phyloP scores from a whole-genome alignment of 1,284 basidiomycete genomes.

The Tylopilus sp. region DNA sequence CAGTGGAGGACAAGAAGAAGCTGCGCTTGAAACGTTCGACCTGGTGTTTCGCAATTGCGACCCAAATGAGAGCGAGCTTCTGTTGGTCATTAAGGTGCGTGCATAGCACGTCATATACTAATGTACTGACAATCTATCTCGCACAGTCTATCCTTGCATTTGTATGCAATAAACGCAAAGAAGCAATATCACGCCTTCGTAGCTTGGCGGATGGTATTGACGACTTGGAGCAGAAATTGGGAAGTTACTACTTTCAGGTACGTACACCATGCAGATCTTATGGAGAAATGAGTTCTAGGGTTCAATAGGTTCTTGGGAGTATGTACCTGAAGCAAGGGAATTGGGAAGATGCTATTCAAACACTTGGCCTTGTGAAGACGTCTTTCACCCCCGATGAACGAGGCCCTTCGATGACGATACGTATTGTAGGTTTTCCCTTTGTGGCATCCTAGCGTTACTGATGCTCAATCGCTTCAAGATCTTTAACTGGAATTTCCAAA shows the following conservation, averaged over 20 bases:
- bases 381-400: not conserved
- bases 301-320: not conserved
- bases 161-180: not conserved
- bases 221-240: not conserved
- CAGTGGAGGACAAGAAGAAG: not conserved
- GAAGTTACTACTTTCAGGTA: not conserved
- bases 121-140: not conserved
- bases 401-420: slow-evolving; percentile 3
- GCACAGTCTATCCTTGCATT: not conserved
- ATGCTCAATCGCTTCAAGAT: slow-evolving; percentile 1
- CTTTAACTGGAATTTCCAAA: slow-evolving; percentile 7
- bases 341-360: not conserved
- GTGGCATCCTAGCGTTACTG: too few relatives aligned
- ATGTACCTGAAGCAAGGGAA: slow-evolving; percentile 1
- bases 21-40: not conserved
- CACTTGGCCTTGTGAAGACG: not conserved
- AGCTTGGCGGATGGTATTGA: not conserved
- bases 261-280: not conserved
- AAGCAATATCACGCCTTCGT: not conserved
- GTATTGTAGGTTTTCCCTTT: not conserved
- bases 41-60: not conserved
- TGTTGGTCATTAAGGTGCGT: slow-evolving; percentile 33
- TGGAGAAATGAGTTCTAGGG: not conserved
- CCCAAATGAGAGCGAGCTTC: not conserved
- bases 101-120: not conserved